Percentiles rank a stretch among this genome's conserved stretches.
Conservation (phyloP, 2,329 filamentous ascomycete genomes). For the Cephalotrichum gorgonifer region DNA sequence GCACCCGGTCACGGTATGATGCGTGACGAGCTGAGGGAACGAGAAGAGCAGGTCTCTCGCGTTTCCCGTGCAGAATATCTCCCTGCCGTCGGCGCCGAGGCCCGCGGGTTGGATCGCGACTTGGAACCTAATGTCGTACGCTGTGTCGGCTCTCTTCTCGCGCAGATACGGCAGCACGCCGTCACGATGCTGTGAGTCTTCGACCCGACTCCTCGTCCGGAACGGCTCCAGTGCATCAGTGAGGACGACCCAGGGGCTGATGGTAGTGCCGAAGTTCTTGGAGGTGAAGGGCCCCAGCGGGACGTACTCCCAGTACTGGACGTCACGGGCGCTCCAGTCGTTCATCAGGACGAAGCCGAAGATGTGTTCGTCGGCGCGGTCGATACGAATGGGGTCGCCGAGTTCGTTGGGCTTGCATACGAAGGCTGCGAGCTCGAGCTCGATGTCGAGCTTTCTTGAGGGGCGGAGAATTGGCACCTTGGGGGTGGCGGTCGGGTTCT, state of each 20-base stretch:
- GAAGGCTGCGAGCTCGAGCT: slow-evolving; percentile 62
- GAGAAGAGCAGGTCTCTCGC: slow-evolving; percentile 50
- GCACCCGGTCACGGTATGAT: slow-evolving; percentile 64
- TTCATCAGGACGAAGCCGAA: slow-evolving; percentile 57
- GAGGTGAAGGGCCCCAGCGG: slow-evolving; percentile 47
- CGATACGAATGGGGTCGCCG: slow-evolving; percentile 51
- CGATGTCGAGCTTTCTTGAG: slow-evolving; percentile 45
- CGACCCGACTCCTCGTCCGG: slow-evolving; percentile 5
- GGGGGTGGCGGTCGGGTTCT: not conserved
- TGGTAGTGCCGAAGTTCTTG: slow-evolving; percentile 44
- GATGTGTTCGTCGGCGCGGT: slow-evolving; percentile 51
- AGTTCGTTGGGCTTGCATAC: slow-evolving; percentile 50
- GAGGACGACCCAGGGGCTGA: slow-evolving; percentile 48
- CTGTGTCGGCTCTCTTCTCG: slow-evolving; percentile 6
- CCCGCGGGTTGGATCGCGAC: slow-evolving; percentile 4
- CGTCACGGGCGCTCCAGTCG: slow-evolving; percentile 48
- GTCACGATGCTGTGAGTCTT: slow-evolving; percentile 11
- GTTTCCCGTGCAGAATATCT: slow-evolving; percentile 8
- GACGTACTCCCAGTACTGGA: slow-evolving; percentile 45
- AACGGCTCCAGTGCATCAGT: slow-evolving; percentile 34
- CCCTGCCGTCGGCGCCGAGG: slow-evolving; percentile 6
- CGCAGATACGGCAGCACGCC: slow-evolving; percentile 11
- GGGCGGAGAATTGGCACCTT: slow-evolving; percentile 20
- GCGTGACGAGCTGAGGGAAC: slow-evolving; percentile 68
- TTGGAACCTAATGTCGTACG: slow-evolving; percentile 9